A percentile compares a stretch with the other conserved stretches of the same genome.
Evolutionary conservation across 2,329 filamentous ascomycete genomes (phyloP).

Genomic region (Cladosporium velox): DNA sequence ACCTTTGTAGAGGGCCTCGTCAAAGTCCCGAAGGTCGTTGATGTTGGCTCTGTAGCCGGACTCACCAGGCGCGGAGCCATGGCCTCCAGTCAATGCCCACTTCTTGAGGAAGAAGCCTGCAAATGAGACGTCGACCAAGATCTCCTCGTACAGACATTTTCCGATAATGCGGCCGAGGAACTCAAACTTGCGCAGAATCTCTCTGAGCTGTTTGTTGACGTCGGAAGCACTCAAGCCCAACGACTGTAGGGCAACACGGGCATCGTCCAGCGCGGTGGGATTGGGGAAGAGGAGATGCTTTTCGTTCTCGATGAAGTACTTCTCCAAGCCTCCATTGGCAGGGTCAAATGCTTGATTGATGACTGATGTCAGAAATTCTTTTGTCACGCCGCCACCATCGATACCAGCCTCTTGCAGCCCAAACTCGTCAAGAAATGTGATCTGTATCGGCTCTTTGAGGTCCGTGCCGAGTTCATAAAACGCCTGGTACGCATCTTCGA

Average conservation of each 20-base stretch:
- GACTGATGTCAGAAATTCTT: slow-evolving; percentile 90
- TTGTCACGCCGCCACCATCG: slow-evolving; percentile 94
- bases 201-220: not conserved
- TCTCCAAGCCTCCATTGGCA: slow-evolving; percentile 37
- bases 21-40: slow-evolving; percentile 90
- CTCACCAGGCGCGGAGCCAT: slow-evolving; percentile 63
- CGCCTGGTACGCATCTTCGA: slow-evolving; percentile 80
- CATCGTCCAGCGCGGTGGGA: slow-evolving; percentile 56
- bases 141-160: slow-evolving; percentile 96
- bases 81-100: slow-evolving; percentile 77
- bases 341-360: slow-evolving; percentile 80
- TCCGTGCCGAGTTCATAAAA: slow-evolving; percentile 81
- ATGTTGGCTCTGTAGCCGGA: slow-evolving; percentile 84
- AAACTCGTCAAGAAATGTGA: slow-evolving; percentile 93
- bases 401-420: slow-evolving; percentile 87
- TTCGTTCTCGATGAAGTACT: slow-evolving; percentile 78
- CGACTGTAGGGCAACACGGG: slow-evolving; percentile 20
- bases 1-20: slow-evolving; percentile 87
- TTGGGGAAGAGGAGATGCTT: slow-evolving; percentile 89
- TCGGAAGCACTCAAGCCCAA: slow-evolving; percentile 6
- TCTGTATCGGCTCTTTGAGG: slow-evolving; percentile 92
- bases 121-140: slow-evolving; percentile 89
- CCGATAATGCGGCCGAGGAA: slow-evolving; percentile 91
- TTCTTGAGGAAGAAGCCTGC: slow-evolving; percentile 95
- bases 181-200: slow-evolving; percentile 73